phyloP scores from a whole-genome alignment of 2,329 filamentous ascomycete species.

The Beauveria caledonica region DNA sequence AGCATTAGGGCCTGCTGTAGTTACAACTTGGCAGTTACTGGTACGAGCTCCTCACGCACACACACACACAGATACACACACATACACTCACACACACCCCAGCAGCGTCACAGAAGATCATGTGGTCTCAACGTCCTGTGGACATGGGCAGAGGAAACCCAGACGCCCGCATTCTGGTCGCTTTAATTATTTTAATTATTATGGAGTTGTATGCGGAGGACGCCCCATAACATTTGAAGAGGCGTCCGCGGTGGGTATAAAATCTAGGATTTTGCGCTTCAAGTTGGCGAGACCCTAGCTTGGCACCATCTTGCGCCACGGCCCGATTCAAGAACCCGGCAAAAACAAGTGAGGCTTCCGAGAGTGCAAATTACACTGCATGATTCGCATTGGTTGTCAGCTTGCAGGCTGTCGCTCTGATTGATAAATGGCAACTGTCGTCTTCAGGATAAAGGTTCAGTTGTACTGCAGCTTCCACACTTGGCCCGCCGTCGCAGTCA shows the following conservation, averaged over 20 bases:
- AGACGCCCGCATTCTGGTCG: neutral
- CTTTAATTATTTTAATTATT: neutral
- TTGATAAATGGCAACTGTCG: no score
- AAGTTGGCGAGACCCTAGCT: no score
- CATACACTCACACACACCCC: neutral
- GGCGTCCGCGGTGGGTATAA: neutral
- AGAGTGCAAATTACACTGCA: no score
- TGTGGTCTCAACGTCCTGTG: neutral
- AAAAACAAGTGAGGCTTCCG: no score
- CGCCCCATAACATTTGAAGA: neutral
- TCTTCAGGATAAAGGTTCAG: neutral
- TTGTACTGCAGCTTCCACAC: neutral
- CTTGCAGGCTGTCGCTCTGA: no score
- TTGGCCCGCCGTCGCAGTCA: neutral
- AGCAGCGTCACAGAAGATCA: neutral
- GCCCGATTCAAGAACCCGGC: no score
- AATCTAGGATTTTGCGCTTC: neutral
- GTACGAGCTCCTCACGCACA: neutral
- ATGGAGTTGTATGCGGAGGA: neutral
- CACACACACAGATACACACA: no score
- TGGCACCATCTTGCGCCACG: no score
- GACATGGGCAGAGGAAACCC: neutral
- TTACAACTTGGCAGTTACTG: no score
- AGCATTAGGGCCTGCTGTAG: neutral
- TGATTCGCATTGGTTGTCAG: no score